phyloP scores from a whole-genome alignment of 495 filamentous ascomycete species.

The Immersiella caudata region DNA sequence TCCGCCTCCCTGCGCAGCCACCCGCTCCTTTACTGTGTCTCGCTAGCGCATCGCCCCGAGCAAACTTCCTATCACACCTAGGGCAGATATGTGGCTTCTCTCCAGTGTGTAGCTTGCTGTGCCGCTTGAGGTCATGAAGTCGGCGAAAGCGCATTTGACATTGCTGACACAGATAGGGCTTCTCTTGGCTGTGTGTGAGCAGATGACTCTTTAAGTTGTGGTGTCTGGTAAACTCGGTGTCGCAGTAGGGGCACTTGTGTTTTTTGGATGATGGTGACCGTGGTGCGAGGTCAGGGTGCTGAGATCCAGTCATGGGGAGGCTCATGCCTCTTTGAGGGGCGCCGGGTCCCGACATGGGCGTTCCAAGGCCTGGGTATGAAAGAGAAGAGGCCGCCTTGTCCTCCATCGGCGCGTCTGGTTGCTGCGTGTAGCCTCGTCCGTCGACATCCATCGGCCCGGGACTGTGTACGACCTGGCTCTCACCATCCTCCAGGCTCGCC shows the following conservation, averaged over 20 bases:
- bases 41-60: constrained; percentile 90
- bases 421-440: constrained; percentile 40
- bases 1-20: constrained; percentile 87
- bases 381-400: constrained; percentile 51
- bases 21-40: constrained; percentile 95
- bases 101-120: constrained; percentile 94
- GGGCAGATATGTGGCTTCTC: constrained; percentile 93
- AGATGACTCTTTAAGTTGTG: constrained; percentile 99
- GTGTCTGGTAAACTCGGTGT: constrained; percentile 94
- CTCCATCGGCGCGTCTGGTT: constrained; percentile 52
- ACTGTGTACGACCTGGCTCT: constrained; percentile 43
- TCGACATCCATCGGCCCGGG: constrained; percentile 51
- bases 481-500: constrained; percentile 41
- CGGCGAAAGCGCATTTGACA: constrained; percentile 89
- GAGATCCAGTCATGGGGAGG: constrained; percentile 69
- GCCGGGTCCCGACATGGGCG: constrained; percentile 44
- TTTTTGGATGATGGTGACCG: constrained; percentile 74
- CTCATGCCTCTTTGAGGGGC: constrained; percentile 70
- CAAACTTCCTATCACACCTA: constrained; percentile 92
- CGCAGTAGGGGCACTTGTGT: constrained; percentile 94
- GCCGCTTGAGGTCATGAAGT: constrained; percentile 93
- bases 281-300: constrained; percentile 48
- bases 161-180: constrained; percentile 88
- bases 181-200: constrained; percentile 97
- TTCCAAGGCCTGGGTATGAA: constrained; percentile 47